Evolutionary conservation across 2,329 filamentous ascomycete genomes (phyloP).

Genomic region (Sclerotinia glacialis): DNA sequence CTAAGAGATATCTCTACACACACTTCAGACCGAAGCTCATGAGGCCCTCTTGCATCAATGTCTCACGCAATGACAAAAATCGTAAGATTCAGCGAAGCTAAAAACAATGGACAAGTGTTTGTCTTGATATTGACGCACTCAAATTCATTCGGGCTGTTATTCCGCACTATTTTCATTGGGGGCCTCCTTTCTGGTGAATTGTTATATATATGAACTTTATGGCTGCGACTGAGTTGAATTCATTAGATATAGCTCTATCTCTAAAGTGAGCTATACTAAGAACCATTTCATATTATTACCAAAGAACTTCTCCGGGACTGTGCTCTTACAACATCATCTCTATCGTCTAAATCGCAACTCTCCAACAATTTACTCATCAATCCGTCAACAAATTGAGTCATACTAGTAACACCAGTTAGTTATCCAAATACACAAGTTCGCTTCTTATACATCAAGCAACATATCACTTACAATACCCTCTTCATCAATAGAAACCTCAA

Average conservation of each 20-base stretch:
- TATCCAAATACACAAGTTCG: neutral
- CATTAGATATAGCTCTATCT: neutral
- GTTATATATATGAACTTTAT: neutral
- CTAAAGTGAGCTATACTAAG: neutral
- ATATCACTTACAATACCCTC: neutral
- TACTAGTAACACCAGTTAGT: neutral
- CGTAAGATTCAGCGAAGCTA: too few relatives aligned
- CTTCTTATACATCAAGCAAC: neutral
- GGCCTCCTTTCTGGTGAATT: neutral
- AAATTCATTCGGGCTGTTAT: neutral
- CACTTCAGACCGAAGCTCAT: too few relatives aligned
- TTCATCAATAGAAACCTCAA: neutral
- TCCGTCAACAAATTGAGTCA: neutral
- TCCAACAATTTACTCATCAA: neutral
- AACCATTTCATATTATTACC: neutral
- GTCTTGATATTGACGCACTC: neutral
- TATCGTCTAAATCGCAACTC: neutral
- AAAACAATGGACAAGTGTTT: neutral
- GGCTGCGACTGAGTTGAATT: neutral
- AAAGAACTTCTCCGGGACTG: neutral
- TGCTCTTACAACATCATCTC: neutral
- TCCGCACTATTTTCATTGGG: neutral
- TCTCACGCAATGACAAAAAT: too few relatives aligned
- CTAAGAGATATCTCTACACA: too few relatives aligned
- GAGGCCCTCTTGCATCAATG: too few relatives aligned